Base-by-base conservation (phyloP, 305 asterid species). In the Fraxinus dipetala region DNA sequence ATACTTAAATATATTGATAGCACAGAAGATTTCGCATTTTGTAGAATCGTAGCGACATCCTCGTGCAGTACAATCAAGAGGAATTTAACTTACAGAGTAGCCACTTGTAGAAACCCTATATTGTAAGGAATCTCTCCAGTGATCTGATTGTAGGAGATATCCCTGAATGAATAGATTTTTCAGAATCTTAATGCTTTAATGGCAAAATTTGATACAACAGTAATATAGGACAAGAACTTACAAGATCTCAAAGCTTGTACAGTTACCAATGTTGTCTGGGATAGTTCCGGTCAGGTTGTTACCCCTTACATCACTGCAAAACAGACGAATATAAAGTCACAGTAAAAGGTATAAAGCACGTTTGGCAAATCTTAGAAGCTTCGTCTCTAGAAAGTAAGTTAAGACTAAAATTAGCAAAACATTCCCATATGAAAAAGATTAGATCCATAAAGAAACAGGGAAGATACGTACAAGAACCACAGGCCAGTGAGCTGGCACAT, bases 51-150 rank as follows among this genome's bases (percentile, higher is more conserved):
- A 14, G 20, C 36, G 8, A 18, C 11, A 18, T 20, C 22, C n/a
- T 43, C 78, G 31, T 8, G 28, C 61, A 51, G 72, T 69, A 28
- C 16, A 72, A 76, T 73, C 26, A 48, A 67, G 63, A 1, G 14
- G 31, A 40, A 78, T 65, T 11, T 13, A 54, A 93, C 99, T 88
- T 88, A 96, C 99, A 96, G 83, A 31, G 99, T 96, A 11, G 99
- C 99, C 54, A 96, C 99, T 91, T 96, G 99, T 22, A 96, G 78
- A 83, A 96, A 96, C 1, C 99, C 99, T 11, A 96, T 90, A 80
- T 96, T 96, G 91, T 90, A 96, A n/a, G 99, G 99, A 76, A 96
- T 96, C 90, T 92, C 97, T 40, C 99, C 99, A 11, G 92, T 89
- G 48, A 96, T 91, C 87, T 91, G 96, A 86, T 96, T 96, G 86